Percentiles rank a stretch among this genome's conserved stretches.
These are phyloP conservation scores for Bifiguratus adelaidae DNA, from an alignment of 192 early-diverging fungal species.

Conservation along the genomic window DNA sequence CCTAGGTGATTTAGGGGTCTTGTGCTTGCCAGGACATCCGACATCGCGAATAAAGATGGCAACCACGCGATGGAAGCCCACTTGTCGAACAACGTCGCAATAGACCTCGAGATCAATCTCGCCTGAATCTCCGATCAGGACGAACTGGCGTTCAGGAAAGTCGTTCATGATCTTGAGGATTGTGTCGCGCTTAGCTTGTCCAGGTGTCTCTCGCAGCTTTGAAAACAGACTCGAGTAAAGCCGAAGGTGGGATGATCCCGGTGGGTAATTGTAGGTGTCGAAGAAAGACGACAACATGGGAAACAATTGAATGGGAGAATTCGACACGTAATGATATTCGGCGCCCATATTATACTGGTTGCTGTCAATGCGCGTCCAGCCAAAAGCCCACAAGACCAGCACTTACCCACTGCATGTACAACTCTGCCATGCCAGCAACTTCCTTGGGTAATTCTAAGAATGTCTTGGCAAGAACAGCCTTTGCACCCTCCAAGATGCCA, in stretches of 20 bases:
- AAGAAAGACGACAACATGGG: conserved; percentile 61
- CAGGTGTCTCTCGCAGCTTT: conserved; percentile 43
- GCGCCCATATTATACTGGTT: conserved; percentile 41
- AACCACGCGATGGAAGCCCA: conserved; percentile 57
- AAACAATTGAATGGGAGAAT: conserved; percentile 74
- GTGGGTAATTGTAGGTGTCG: conserved; percentile 52
- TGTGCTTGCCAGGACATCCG: no score
- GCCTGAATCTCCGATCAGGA: conserved; percentile 82
- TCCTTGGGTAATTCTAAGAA: conserved; percentile 39
- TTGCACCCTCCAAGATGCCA: conserved; percentile 54
- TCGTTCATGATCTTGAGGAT: conserved; percentile 38
- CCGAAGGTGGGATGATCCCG: conserved; percentile 59
- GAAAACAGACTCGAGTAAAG: conserved; percentile 49
- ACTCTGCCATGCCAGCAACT: conserved; percentile 33
- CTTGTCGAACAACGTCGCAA: conserved; percentile 43
- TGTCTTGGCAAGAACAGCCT: conserved; percentile 47
- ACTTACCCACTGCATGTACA: conserved; percentile 34
- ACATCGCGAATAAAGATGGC: conserved; percentile 82
- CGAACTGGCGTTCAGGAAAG: conserved; percentile 66
- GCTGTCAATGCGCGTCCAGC: conserved; percentile 40
- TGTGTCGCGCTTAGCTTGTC: conserved; percentile 34
- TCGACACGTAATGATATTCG: conserved; percentile 80
- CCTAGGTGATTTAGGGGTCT: no score
- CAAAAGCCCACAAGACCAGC: neutral
- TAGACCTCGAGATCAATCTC: conserved; percentile 79